Conservation (phyloP, 257 asterid species). For the Scutellaria baicalensis region DNA sequence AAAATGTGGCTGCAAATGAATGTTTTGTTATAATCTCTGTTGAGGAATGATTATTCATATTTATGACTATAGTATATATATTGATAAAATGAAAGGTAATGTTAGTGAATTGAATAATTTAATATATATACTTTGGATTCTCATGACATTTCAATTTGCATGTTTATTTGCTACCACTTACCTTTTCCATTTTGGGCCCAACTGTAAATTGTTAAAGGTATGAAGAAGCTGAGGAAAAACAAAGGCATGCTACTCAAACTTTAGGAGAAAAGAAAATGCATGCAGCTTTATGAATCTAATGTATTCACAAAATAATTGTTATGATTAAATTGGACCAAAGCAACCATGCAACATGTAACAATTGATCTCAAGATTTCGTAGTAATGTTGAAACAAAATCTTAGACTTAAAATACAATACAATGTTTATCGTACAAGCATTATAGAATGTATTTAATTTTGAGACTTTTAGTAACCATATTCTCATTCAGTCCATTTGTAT, state of each 20-base stretch:
- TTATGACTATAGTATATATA: no score
- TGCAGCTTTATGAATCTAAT: conserved; percentile 10
- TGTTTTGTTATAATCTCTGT: no score
- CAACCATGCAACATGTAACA: not conserved
- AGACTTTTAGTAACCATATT: no score
- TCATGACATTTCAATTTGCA: no score
- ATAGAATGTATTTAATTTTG: not conserved
- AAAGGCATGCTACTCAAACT: not conserved
- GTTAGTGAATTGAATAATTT: no score
- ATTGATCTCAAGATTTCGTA: not conserved
- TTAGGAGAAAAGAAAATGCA: conserved; percentile 8
- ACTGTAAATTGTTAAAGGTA: not conserved
- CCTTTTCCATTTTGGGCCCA: conserved; percentile 11
- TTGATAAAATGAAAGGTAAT: no score
- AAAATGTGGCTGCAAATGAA: no score
- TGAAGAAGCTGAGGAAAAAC: not conserved
- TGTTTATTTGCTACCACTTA: not conserved
- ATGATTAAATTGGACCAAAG: not conserved
- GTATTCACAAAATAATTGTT: not conserved
- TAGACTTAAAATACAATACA: not conserved
- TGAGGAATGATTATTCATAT: no score
- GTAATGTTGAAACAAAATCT: not conserved
- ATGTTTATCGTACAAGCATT: no score
- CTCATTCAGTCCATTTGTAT: no score
- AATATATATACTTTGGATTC: no score